A percentile compares a stretch with the other conserved stretches of the same genome.
phyloP scores from a whole-genome alignment of 2,329 filamentous ascomycete genomes.

The Aspergillus puulaauensis region DNA sequence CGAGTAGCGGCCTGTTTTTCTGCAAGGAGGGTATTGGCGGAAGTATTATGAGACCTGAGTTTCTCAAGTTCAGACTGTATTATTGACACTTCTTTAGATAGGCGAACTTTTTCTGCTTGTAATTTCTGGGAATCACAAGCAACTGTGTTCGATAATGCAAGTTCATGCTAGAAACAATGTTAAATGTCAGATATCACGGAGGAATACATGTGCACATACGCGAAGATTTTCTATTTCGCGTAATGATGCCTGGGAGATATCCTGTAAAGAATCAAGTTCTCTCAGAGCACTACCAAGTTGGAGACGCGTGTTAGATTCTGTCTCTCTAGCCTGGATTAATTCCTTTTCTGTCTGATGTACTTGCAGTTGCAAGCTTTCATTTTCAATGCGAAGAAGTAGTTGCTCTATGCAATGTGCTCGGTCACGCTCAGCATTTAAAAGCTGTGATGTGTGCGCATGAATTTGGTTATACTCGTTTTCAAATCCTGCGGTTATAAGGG shows the following conservation, averaged over 20 bases:
- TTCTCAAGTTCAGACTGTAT: conserved; percentile 64
- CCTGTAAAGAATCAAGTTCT: conserved; percentile 38
- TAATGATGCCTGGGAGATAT: conserved; percentile 45
- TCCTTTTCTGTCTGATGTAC: conserved; percentile 58
- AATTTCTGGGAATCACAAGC: conserved; percentile 70
- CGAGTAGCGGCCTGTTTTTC: conserved; percentile 80
- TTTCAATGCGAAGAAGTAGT: conserved; percentile 73
- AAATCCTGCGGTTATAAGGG: conserved; percentile 55
- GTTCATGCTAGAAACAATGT: conserved; percentile 58
- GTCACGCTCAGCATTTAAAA: conserved; percentile 72
- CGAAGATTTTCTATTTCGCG: conserved; percentile 58
- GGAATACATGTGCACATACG: conserved; percentile 36
- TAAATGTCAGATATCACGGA: conserved; percentile 16
- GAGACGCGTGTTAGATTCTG: conserved; percentile 40
- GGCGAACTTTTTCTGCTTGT: conserved; percentile 63
- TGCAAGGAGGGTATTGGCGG: conserved; percentile 67
- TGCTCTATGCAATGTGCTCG: conserved; percentile 69
- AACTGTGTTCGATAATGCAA: conserved; percentile 65
- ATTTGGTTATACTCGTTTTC: conserved; percentile 70
- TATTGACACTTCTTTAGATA: conserved; percentile 59
- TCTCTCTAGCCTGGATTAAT: conserved; percentile 52
- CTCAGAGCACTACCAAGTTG: conserved; percentile 52
- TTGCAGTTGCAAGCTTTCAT: conserved; percentile 64
- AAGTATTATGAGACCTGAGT: conserved; percentile 56
- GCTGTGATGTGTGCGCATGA: conserved; percentile 63